phyloP scores from a whole-genome alignment of 768 basidiomycete genomes.

The Cubamyces lactineus region DNA sequence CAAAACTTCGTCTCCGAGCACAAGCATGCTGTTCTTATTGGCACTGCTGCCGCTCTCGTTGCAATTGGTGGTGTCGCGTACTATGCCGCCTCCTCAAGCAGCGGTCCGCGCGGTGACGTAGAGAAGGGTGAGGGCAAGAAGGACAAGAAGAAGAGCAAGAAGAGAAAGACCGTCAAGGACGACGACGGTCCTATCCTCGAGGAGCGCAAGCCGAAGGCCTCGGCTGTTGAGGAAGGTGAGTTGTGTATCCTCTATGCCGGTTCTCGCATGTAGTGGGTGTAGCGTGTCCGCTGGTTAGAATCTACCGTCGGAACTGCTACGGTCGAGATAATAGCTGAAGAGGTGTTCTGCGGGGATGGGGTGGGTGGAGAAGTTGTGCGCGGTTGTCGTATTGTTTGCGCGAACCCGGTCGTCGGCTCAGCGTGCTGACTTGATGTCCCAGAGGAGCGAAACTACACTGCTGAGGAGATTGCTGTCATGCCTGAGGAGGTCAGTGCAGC shows the following conservation, averaged over 20 bases:
- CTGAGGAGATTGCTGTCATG: constrained; percentile 60
- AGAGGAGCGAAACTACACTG: constrained; percentile 49
- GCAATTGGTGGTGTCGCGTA: constrained; percentile 79
- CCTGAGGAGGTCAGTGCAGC: constrained; percentile 52
- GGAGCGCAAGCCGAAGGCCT: constrained; percentile 57
- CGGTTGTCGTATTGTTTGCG: neutral
- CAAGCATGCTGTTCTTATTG: constrained; percentile 73
- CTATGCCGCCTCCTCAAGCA: constrained; percentile 63
- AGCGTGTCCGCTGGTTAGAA: too few relatives aligned
- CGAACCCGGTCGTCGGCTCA: neutral
- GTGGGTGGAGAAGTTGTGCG: too few relatives aligned
- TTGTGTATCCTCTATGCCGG: neutral
- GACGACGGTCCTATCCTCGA: constrained; percentile 79
- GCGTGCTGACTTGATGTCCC: constrained; percentile 23
- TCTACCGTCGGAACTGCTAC: too few relatives aligned
- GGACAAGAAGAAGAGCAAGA: constrained; percentile 58
- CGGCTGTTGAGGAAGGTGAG: constrained; percentile 36
- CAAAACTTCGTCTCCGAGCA: constrained; percentile 75
- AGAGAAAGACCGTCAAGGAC: constrained; percentile 61
- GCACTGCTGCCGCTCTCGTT: constrained; percentile 69
- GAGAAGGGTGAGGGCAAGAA: constrained; percentile 51
- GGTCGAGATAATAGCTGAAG: too few relatives aligned
- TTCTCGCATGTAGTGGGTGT: too few relatives aligned
- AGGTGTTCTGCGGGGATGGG: too few relatives aligned
- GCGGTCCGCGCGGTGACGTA: constrained; percentile 37